Evolutionary conservation across 2,329 filamentous ascomycete genomes (phyloP).

Genomic region (Shiraia sp.): DNA sequence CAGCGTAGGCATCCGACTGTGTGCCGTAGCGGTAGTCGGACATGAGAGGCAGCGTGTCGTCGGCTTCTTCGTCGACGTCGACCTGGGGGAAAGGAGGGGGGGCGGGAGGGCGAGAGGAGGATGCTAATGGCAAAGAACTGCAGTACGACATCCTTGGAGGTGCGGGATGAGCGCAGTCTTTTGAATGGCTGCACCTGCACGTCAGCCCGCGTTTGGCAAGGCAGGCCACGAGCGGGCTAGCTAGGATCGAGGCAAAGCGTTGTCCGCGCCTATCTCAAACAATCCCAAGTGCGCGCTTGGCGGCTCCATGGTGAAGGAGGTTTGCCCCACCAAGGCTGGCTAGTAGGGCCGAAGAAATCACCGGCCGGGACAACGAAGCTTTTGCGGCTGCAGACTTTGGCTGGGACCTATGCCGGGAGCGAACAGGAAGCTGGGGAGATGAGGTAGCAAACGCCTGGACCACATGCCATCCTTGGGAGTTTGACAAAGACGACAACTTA

Average conservation of each 20-base stretch:
- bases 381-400: too few relatives aligned
- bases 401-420: too few relatives aligned
- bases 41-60: constrained; percentile 14
- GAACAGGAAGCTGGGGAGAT: too few relatives aligned
- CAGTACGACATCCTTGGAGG: constrained; percentile 3
- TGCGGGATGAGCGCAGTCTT: constrained; percentile 25
- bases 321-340: too few relatives aligned
- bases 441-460: too few relatives aligned
- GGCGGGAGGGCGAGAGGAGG: constrained; percentile 9
- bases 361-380: too few relatives aligned
- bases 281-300: constrained; percentile 13
- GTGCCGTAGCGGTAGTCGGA: constrained; percentile 33
- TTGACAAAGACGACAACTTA: too few relatives aligned
- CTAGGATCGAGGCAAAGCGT: constrained; percentile 6
- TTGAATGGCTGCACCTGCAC: constrained; percentile 34
- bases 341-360: too few relatives aligned
- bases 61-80: constrained; percentile 5
- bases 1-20: constrained; percentile 40
- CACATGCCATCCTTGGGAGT: too few relatives aligned
- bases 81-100: constrained; percentile 14
- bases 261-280: constrained; percentile 14
- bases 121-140: constrained; percentile 21
- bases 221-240: constrained; percentile 8
- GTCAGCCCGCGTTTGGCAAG: constrained; percentile 28
- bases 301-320: too few relatives aligned